These are phyloP conservation scores for Exophiala mesophila DNA, from an alignment of 2,329 filamentous ascomycete genomes.

Conservation along the genomic window DNA sequence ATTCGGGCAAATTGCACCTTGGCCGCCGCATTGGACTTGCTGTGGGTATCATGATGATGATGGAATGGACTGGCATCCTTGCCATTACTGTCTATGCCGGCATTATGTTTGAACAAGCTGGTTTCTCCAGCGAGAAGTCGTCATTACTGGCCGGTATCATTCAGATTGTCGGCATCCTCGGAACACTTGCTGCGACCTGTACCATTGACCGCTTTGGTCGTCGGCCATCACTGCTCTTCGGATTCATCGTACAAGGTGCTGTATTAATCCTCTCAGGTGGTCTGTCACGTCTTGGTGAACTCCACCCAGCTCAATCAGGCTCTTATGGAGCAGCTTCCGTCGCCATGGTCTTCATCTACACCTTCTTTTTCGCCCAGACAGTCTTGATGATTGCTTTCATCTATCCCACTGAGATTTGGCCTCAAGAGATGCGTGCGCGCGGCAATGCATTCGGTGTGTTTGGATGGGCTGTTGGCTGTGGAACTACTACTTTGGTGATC, in stretches of 20 bases:
- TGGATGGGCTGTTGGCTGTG: conserved; percentile 10
- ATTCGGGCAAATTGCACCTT: conserved; percentile 6
- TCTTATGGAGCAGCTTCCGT: conserved; percentile 7
- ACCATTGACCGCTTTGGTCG: conserved; percentile 18
- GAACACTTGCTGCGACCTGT: conserved; percentile 21
- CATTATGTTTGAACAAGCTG: conserved; percentile 13
- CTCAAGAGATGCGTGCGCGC: conserved; percentile 8
- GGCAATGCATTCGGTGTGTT: conserved; percentile 12
- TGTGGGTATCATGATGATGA: conserved; percentile 12
- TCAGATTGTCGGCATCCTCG: conserved; percentile 5
- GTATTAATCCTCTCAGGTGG: conserved; percentile 11
- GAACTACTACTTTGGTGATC: conserved; percentile 27
- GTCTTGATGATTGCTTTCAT: conserved; percentile 31
- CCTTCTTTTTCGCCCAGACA: conserved; percentile 11
- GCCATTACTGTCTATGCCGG: conserved; percentile 6
- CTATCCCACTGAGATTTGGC: conserved; percentile 17
- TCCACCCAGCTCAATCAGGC: conserved; percentile 4
- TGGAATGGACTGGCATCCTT: conserved; percentile 9
- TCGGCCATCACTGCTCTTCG: conserved; percentile 8
- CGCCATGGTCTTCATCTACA: conserved; percentile 13
- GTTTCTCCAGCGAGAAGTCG: conserved; percentile 48
- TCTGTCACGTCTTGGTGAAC: conserved; percentile 8
- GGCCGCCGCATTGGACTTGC: conserved; percentile 5
- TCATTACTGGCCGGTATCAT: conserved; percentile 31
- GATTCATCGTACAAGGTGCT: conserved; percentile 11